Conservation (phyloP, 2,329 filamentous ascomycete genomes). For the Colletotrichum eleusines region DNA sequence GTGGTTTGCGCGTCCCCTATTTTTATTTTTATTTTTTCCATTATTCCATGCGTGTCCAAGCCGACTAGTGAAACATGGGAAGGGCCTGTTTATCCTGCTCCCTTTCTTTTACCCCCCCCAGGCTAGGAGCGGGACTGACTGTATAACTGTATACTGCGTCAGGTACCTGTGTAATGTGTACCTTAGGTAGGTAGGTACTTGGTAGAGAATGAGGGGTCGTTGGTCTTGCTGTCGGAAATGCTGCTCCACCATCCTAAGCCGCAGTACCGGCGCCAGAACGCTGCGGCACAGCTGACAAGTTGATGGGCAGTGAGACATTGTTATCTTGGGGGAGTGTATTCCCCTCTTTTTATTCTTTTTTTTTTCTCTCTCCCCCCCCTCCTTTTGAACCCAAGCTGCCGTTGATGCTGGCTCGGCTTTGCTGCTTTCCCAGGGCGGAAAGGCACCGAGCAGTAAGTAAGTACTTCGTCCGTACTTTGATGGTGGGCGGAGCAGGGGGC, state of each 20-base stretch:
- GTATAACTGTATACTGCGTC: no score
- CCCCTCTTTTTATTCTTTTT: neutral
- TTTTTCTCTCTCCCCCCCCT: no score
- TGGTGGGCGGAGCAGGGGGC: constrained; percentile 27
- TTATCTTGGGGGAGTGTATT: neutral
- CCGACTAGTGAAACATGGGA: constrained; percentile 40
- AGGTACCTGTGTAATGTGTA: no score
- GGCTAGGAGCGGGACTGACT: constrained; percentile 28
- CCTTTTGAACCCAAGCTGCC: neutral
- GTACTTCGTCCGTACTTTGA: constrained; percentile 26
- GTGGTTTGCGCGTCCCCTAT: constrained; percentile 36
- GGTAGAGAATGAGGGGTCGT: constrained; percentile 28
- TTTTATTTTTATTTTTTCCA: neutral
- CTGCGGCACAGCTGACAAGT: constrained; percentile 10
- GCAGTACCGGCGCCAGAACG: constrained; percentile 33
- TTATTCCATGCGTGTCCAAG: constrained; percentile 10
- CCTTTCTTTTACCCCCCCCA: neutral
- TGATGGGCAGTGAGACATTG: neutral
- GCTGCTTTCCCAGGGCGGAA: constrained; percentile 4
- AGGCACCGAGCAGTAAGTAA: neutral
- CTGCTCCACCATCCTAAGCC: constrained; percentile 32
- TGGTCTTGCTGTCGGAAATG: constrained; percentile 10
- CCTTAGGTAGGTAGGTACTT: no score
- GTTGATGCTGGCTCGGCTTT: neutral
- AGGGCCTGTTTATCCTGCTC: constrained; percentile 2